phyloP scores from a whole-genome alignment of 768 basidiomycete genomes.

The Lanmaoa pseudosensibilis region DNA sequence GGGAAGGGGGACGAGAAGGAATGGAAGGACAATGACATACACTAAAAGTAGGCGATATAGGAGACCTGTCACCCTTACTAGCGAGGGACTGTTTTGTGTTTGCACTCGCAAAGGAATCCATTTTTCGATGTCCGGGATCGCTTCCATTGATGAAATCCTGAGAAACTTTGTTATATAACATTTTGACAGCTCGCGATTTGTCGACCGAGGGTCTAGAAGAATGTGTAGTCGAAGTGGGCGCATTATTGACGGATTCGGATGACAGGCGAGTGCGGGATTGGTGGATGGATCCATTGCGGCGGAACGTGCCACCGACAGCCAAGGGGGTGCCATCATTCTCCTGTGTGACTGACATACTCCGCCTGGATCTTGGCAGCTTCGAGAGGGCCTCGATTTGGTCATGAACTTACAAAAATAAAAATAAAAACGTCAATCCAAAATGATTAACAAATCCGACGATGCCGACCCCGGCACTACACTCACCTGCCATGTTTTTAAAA shows the following conservation, averaged over 20 bases:
- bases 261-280: slow-evolving; percentile 35
- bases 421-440: slow-evolving; percentile 19
- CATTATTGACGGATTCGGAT: slow-evolving; percentile 38
- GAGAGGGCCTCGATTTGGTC: slow-evolving; percentile 73
- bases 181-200: slow-evolving; percentile 60
- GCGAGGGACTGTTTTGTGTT: slow-evolving; percentile 41
- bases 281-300: slow-evolving; percentile 25
- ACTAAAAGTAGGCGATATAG: slow-evolving; percentile 36
- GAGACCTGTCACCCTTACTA: slow-evolving; percentile 35
- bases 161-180: slow-evolving; percentile 47
- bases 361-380: slow-evolving; percentile 53
- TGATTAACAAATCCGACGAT: slow-evolving; percentile 20
- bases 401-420: slow-evolving; percentile 53
- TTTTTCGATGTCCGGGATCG: slow-evolving; percentile 53
- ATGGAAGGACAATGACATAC: slow-evolving; percentile 22
- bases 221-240: slow-evolving; percentile 18
- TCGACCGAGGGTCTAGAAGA: slow-evolving; percentile 60
- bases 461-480: slow-evolving; percentile 14
- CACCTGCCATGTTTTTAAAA: slow-evolving; percentile 87
- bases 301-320: slow-evolving; percentile 32
- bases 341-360: slow-evolving; percentile 69
- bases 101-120: slow-evolving; percentile 54
- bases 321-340: slow-evolving; percentile 50
- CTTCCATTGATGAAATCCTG: slow-evolving; percentile 42
- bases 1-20: not conserved